Evolutionary conservation across 2,329 filamentous ascomycete genomes (phyloP).

Genomic region (Cercospora citrullina): DNA sequence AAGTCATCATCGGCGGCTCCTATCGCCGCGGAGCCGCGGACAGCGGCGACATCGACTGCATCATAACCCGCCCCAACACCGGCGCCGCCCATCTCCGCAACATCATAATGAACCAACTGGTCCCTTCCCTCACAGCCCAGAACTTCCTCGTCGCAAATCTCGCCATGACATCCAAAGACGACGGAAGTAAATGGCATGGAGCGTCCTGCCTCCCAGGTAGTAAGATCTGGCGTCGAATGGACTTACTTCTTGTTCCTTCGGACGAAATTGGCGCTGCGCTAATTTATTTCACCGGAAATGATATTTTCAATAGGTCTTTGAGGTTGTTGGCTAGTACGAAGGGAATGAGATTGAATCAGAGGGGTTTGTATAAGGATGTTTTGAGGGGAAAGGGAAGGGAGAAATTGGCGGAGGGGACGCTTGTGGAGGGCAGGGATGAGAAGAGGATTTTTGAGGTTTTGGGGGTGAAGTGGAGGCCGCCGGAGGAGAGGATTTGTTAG

Average conservation of each 20-base stretch:
- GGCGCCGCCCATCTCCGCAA: conserved; percentile 58
- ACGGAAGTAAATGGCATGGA: conserved; percentile 84
- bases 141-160: conserved; percentile 71
- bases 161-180: conserved; percentile 52
- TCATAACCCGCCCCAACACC: conserved; percentile 71
- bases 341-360: conserved; percentile 81
- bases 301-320: conserved; percentile 89
- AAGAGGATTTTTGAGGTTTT: conserved; percentile 77
- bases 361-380: conserved; percentile 72
- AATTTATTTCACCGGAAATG: conserved; percentile 95
- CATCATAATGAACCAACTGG: conserved; percentile 63
- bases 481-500: conserved; percentile 72
- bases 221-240: conserved; percentile 74
- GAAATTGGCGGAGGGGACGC: conserved; percentile 65
- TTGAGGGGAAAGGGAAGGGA: conserved; percentile 58
- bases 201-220: conserved; percentile 69
- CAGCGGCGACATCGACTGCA: conserved; percentile 81
- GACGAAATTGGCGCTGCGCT: conserved; percentile 78
- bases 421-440: conserved; percentile 76
- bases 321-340: conserved; percentile 76
- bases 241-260: conserved; percentile 79
- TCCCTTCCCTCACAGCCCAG: conserved; percentile 59
- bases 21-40: conserved; percentile 75
- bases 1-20: conserved; percentile 77
- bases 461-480: conserved; percentile 80